Evolutionary conservation across 352 stramenopile genomes (phyloP), one percentile per base, ranked within the genome.

Genomic region (Globisporangium megalacanthum): DNA sequence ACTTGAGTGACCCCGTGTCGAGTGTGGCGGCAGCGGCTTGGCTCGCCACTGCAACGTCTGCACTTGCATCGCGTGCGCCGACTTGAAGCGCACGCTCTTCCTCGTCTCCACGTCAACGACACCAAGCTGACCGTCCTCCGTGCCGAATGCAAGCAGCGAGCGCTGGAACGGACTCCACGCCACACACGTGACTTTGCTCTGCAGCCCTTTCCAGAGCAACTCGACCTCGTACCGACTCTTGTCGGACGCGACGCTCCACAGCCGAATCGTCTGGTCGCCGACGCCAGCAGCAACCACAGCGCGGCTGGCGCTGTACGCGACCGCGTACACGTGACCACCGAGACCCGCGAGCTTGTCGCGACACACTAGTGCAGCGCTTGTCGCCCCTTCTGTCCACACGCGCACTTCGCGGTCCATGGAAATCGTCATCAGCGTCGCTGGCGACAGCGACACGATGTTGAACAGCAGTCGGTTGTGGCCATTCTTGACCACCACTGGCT

Each of bases 181-280:
- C 19, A 92, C 65, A 11, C 70, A 77, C 25, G 79, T 90, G 31
- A 92, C 55, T 50, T 90, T 90, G 65, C 79, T 89, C 47, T 92
- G 79, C 29, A 92, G 37, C 5, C 83, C 80, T 54, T 86, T 92
- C 83, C 83, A 92, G 9, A 90, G 69, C 46, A 90, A 19, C 4
- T 90, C 77, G 2, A 66, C 70, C 13, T 72, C 17, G 35, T 77
- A 69, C 41, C 52, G 49, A 33, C 56, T 68, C 60, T 49, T 68
- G 49, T 10, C 35, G 14, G 41, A 20, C n/a, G 11, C 47, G 3
- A 86, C 25, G 22, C 72, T 61, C 79, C 79, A 90, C 17, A 92
- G 49, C 4, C 79, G 79, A 60, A 92, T 88, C 7, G 80, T 88
- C 54, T 90, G 70, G 57, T 92, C 83, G n/a, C 78, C 83, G 39